Conservation (phyloP, 768 basidiomycete species). For the Trametes punicea region DNA sequence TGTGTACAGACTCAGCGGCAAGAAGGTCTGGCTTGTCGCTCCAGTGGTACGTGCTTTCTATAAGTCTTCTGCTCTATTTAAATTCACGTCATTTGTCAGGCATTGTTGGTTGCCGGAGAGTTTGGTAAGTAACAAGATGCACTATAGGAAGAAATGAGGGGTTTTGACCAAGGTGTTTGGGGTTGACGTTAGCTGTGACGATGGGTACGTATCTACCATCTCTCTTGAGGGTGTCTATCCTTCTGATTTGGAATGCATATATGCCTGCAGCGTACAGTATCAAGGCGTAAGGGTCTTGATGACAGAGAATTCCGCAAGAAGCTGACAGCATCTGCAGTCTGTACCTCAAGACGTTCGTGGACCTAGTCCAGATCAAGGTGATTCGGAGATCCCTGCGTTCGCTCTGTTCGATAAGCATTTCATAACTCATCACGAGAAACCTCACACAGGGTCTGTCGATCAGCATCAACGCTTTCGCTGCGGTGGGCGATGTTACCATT, state of each 20-base stretch:
- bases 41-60: slow-evolving; percentile 39
- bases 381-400: not conserved
- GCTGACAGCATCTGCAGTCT: not conserved
- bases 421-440: not conserved
- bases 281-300: slow-evolving; percentile 10
- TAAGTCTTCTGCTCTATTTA: not conserved
- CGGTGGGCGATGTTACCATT: slow-evolving; percentile 48
- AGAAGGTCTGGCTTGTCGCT: slow-evolving; percentile 40
- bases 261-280: slow-evolving; percentile 4
- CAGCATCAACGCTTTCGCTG: slow-evolving; percentile 52
- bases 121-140: slow-evolving; percentile 34
- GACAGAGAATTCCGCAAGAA: not conserved
- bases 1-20: slow-evolving; percentile 39
- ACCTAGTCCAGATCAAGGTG: slow-evolving; percentile 12
- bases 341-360: slow-evolving; percentile 1
- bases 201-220: not conserved
- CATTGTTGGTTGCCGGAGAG: slow-evolving; percentile 44
- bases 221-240: slow-evolving; percentile 34
- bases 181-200: not conserved
- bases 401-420: not conserved
- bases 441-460: slow-evolving; percentile 47
- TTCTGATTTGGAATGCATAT: slow-evolving; percentile 34
- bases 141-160: not conserved
- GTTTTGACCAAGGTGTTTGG: not conserved
- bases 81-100: slow-evolving; percentile 26